A percentile compares a stretch with the other conserved stretches of the same genome.
These are phyloP conservation scores for Passiflora organensis DNA, from an alignment of 345 rosid genomes.

Conservation along the genomic window DNA sequence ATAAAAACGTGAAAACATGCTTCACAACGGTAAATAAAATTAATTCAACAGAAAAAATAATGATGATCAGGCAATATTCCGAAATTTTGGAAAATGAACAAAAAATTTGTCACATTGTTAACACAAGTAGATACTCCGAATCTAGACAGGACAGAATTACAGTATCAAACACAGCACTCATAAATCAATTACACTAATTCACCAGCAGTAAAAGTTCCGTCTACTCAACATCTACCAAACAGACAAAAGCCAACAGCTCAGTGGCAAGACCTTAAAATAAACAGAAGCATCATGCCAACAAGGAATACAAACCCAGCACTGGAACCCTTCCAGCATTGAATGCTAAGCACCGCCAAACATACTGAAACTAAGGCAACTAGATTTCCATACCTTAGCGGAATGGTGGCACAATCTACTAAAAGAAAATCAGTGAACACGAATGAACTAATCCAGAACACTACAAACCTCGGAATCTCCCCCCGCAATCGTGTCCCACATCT, in stretches of 20 bases:
- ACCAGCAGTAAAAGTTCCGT: background rate
- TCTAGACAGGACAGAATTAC: too few species aligned
- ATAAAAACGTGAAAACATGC: too few species aligned
- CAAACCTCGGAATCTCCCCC: slow-evolving; percentile 81
- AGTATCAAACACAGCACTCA: too few species aligned
- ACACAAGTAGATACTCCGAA: background rate
- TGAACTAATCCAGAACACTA: background rate
- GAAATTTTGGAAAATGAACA: too few species aligned
- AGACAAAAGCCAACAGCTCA: background rate
- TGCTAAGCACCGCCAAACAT: too few species aligned
- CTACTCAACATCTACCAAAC: background rate
- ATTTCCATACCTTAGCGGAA: background rate
- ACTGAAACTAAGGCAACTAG: too few species aligned
- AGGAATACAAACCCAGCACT: background rate
- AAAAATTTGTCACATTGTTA: too few species aligned
- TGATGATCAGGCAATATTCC: too few species aligned
- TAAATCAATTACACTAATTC: background rate
- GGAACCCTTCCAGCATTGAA: too few species aligned
- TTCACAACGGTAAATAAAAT: too few species aligned
- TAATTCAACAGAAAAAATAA: too few species aligned
- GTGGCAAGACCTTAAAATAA: background rate
- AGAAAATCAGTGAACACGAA: background rate
- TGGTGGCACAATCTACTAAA: background rate
- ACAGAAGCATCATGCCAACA: background rate
- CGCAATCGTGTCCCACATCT: slow-evolving; percentile 95